Base-by-base conservation (phyloP, 2,329 filamentous ascomycete genomes). In the Plectosphaerella cucumerina region DNA sequence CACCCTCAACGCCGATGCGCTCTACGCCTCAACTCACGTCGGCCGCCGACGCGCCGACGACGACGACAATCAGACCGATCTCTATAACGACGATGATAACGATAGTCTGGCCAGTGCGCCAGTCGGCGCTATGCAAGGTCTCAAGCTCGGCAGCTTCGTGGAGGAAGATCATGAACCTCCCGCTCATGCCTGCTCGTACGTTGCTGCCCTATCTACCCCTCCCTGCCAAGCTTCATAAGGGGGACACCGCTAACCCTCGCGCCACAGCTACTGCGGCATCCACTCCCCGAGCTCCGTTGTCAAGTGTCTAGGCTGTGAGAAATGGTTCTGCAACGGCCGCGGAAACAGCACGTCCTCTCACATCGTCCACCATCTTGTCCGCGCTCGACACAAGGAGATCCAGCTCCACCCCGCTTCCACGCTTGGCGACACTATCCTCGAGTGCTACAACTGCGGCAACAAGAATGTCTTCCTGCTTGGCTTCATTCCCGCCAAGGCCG, bases 391-490 rank as follows among this genome's bases (percentile, higher is more conserved):
- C 76, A 99, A 97, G 77, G 95, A 99, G 74, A 94, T 99, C 49
- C 93, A 97, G 70, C 84, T 99, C 50, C 94, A 99, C 68, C 93
- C 94, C 8, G 85, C 87, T 59, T 97, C 94, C 17, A 86, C 91
- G 8, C 84, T 99, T 11, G 94, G 94, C 57, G 95, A 99, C 66
- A 99, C 94, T 1, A 90, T 95, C 35, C 81, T 99, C 56, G 94
- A 99, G 75, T 99, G 94, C 74, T 99, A 99, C 76, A 97, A 97
- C 72, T 99, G 94, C 70, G 94, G 93, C 44, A 97, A 90, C n/a
- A 97, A 97, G 74, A 99, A 99, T 67, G 93, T 97, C 46, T 99
- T 99, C 61, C 78, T 97, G 34, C 85, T 99, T 23, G 94, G 94
- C 6, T 99, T 99, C 68, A 99, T 99, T 60, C 95, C 94, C 10